Base-by-base conservation (phyloP, 139 green algal species). In the Volvox reticuliferus region DNA sequence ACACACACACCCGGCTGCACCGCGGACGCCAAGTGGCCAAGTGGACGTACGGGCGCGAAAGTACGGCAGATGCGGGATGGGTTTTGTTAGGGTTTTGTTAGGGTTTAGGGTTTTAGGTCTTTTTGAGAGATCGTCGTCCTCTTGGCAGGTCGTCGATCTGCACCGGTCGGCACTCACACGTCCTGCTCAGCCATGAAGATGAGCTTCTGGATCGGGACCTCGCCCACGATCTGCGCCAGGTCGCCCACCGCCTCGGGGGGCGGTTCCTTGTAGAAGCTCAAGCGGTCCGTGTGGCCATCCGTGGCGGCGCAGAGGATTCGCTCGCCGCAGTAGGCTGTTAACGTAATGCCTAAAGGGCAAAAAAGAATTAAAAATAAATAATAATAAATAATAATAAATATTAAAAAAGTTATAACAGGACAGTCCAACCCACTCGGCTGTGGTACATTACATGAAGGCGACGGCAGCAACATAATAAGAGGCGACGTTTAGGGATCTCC, bases 251-350 rank as follows among this genome's bases (percentile, higher is more conserved):
- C 82, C 71, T 90, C 86, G 2, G 96, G 96, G 17, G 93, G 93
- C 1, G 96, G 96, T 90, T 98, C 96, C 28, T 94, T 94, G 88
- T 98, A 98, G 87, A 96, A 98, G 2, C 95, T 32, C 21, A 98
- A 93, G 35, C 96, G 88, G 85, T 98, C 96, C 3, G 95, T 97
- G 87, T 98, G 96, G 24, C 92, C 87, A 78, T 98, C 90, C 0
- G 91, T 93, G 20, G 83, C 30, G 35, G 92, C 89, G n/a, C 92
- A 93, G 28, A 98, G 79, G 55, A 98, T 98, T n/a, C 95, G 92
- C 32, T 96, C 94, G n/a, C 92, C 92, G 73, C 93, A 95, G 92
- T 97, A 97, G 0, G 92, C 93, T 5, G 91, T 95, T 6, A 97
- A 65, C 6, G 93, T 95, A 9, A 97, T 63, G n/a, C 88, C 89